These are phyloP conservation scores for Chaetomium olivaceum DNA, from an alignment of 2,329 filamentous ascomycete species.

Conservation along the genomic window DNA sequence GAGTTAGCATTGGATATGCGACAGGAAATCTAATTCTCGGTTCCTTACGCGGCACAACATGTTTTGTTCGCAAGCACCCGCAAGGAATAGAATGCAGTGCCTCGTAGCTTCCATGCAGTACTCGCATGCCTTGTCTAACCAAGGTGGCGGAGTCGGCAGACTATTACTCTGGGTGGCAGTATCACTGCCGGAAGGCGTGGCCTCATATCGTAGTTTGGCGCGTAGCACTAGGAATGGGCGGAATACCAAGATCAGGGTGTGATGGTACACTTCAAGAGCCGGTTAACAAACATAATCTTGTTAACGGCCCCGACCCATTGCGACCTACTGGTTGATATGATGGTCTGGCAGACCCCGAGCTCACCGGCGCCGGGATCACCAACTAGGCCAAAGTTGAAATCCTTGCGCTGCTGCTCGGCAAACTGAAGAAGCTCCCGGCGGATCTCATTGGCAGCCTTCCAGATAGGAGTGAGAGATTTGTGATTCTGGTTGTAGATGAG, in stretches of 20 bases:
- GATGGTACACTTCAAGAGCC: slow-evolving; percentile 5
- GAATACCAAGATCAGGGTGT: slow-evolving; percentile 9
- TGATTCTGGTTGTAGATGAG: slow-evolving; percentile 11
- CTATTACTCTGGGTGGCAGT: neutral
- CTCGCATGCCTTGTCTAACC: slow-evolving; percentile 11
- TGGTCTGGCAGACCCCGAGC: slow-evolving; percentile 11
- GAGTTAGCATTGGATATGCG: neutral
- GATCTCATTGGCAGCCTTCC: slow-evolving; percentile 8
- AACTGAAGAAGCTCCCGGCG: slow-evolving; percentile 8
- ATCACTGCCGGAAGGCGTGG: neutral
- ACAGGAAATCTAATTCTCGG: neutral
- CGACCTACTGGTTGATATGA: slow-evolving; percentile 3
- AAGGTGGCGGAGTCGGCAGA: slow-evolving; percentile 5
- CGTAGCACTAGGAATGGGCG: slow-evolving; percentile 9
- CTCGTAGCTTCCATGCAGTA: slow-evolving; percentile 10
- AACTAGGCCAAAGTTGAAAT: slow-evolving; percentile 6
- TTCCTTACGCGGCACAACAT: slow-evolving; percentile 1
- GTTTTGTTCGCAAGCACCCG: slow-evolving; percentile 3
- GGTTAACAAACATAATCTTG: neutral
- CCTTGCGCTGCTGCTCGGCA: slow-evolving; percentile 13
- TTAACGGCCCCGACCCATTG: neutral
- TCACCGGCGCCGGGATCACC: slow-evolving; percentile 7
- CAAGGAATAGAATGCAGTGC: slow-evolving; percentile 8
- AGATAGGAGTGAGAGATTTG: neutral
- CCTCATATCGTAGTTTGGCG: slow-evolving; percentile 11